These are phyloP conservation scores for Dactylonectria estremocensis DNA, from an alignment of 2,329 filamentous ascomycete genomes.

Conservation along the genomic window DNA sequence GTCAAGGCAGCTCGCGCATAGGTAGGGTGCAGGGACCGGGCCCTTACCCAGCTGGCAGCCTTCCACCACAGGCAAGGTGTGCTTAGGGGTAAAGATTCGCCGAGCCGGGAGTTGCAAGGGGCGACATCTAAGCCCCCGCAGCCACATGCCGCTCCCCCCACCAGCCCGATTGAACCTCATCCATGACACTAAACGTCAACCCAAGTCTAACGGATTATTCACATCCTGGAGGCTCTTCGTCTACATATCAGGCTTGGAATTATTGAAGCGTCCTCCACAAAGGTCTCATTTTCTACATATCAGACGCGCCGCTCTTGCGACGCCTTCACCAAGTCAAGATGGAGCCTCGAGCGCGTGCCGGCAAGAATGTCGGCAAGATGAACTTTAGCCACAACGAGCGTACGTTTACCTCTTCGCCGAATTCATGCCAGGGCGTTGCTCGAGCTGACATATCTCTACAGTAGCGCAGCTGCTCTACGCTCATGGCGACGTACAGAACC, in stretches of 20 bases:
- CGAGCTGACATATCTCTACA: conserved; percentile 51
- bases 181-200: conserved; percentile 13
- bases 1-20: conserved; percentile 24
- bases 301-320: conserved; percentile 18
- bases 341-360: conserved; percentile 83
- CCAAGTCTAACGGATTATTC: not conserved
- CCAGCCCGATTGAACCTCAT: conserved; percentile 36
- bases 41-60: conserved; percentile 22
- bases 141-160: conserved; percentile 38
- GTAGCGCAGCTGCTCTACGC: conserved; percentile 84
- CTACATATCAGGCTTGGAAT: too few relatives aligned
- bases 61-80: conserved; percentile 47
- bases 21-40: conserved; percentile 25
- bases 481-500: conserved; percentile 83
- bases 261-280: not conserved
- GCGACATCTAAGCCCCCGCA: conserved; percentile 46
- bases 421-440: not conserved
- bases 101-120: conserved; percentile 45
- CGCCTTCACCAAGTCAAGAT: conserved; percentile 62
- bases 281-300: not conserved
- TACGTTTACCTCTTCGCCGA: conserved; percentile 57
- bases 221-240: not conserved
- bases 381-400: conserved; percentile 83
- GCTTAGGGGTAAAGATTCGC: conserved; percentile 58
- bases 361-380: conserved; percentile 86